Base-by-base conservation (phyloP, 2,329 filamentous ascomycete genomes). In the Aspergillus intermedius region DNA sequence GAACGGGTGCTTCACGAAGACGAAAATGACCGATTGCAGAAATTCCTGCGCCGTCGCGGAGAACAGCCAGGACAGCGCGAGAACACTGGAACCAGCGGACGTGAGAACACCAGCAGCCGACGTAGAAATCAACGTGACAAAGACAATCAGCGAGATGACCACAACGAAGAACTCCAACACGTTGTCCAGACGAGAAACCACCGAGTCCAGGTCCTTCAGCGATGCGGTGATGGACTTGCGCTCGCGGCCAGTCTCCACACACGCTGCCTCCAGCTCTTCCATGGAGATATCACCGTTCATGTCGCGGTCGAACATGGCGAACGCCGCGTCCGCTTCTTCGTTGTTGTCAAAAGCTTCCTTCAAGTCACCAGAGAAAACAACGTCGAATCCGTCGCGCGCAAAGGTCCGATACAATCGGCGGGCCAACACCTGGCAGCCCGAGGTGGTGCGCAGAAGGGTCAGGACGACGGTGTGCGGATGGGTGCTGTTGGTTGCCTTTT, bases 1-100 rank as follows among this genome's bases (percentile, higher is more conserved):
- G 60, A 96, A 97, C 0, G 91, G 91, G 65, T 97, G 91, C 74
- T 96, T 96, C 71, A 96, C 85, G 60, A 96, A 95, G 57, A 96
- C 91, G 64, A 96, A 96, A 58, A 96, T 87, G 63, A 91, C 82
- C 8, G 90, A 95, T 70, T 95, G 90, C 2, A 96, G 75, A 58
- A 97, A 95, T 63, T 97, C 91, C 63, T 95, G 90, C 0, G 91
- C 91, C 0, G 91, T 96, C 0, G 88, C 87, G 51, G 90, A 88
- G 59, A 97, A 88, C 48, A 96, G 77, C 91, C 91, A 97, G 0
- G 89, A 91, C 1, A 96, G 76, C 48, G 90, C 91, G 5, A 97
- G 78, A n/a, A 96, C 78, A 3, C 87, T 82, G 1, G 88, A 93
- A 3, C 91, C 90, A 22, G 88, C 87, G 3, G 90, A 95, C 0